These are phyloP conservation scores for Nicotiana tomentosiformis DNA, from an alignment of 257 asterid species.

Conservation along the genomic window DNA sequence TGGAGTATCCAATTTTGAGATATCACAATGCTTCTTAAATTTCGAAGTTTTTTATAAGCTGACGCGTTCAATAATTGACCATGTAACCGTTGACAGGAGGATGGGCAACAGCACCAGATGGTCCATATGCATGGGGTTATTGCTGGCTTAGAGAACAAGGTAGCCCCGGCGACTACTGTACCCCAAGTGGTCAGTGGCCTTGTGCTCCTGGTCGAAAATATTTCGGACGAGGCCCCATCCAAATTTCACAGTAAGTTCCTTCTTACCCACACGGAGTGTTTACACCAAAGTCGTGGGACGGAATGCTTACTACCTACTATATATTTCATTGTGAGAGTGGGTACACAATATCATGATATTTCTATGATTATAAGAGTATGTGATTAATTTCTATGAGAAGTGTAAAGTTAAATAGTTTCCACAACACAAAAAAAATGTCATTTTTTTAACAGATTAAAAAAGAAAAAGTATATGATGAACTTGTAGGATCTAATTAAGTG, in stretches of 20 bases:
- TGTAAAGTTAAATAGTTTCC: no score
- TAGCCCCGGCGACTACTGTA: constrained; percentile 14
- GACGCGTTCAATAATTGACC: not conserved
- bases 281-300: no score
- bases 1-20: no score
- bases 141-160: constrained; percentile 26
- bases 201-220: constrained; percentile 29
- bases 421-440: no score
- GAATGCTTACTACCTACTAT: no score
- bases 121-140: constrained; percentile 37
- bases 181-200: constrained; percentile 19
- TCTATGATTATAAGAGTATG: no score
- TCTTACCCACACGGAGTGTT: not conserved
- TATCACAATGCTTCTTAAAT: not conserved
- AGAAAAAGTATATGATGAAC: no score
- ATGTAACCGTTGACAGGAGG: constrained; percentile 17
- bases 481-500: no score
- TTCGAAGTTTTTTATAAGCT: not conserved
- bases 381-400: no score
- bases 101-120: constrained; percentile 29
- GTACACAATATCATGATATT: no score
- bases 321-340: no score
- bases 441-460: no score
- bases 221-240: constrained; percentile 32
- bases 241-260: constrained; percentile 19